Evolutionary conservation across 2,329 filamentous ascomycete genomes (phyloP).

Genomic region (Neurospora sp.): DNA sequence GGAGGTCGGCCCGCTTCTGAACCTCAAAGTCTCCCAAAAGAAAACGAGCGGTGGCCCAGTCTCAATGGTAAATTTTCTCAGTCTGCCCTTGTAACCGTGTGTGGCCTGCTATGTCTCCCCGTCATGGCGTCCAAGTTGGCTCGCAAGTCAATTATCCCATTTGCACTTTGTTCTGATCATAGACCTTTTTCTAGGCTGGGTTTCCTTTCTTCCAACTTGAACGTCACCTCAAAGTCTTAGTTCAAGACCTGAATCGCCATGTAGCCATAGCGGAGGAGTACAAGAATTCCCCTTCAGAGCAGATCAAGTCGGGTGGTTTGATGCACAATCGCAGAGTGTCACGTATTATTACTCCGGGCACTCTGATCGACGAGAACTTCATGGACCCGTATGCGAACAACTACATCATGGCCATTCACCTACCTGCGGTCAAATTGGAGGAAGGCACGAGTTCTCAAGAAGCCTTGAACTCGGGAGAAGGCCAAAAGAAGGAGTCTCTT

Average conservation of each 20-base stretch:
- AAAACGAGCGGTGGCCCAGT: constrained; percentile 71
- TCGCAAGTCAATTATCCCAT: constrained; percentile 11
- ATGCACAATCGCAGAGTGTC: constrained; percentile 78
- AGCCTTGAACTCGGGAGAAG: neutral
- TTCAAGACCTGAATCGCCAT: constrained; percentile 81
- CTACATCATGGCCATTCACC: constrained; percentile 74
- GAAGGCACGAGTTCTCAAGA: constrained; percentile 2
- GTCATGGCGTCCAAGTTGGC: constrained; percentile 8
- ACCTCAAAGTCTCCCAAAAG: constrained; percentile 75
- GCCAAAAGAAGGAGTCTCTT: constrained; percentile 22
- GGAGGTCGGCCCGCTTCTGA: constrained; percentile 74
- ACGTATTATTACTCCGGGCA: constrained; percentile 86
- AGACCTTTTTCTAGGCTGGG: constrained; percentile 50
- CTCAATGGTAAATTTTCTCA: constrained; percentile 57
- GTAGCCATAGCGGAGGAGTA: constrained; percentile 95
- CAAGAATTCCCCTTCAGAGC: constrained; percentile 59
- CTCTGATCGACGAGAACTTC: constrained; percentile 93
- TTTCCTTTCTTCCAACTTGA: constrained; percentile 93
- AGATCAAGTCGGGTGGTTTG: constrained; percentile 64
- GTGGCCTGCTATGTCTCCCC: constrained; percentile 3
- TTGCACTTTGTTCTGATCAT: constrained; percentile 18
- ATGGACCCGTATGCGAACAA: constrained; percentile 93
- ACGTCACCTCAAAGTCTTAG: constrained; percentile 82
- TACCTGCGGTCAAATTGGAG: constrained; percentile 22
- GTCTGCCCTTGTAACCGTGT: neutral